phyloP scores from a whole-genome alignment of 2,329 filamentous ascomycete genomes.

The Neonectria ditissima region DNA sequence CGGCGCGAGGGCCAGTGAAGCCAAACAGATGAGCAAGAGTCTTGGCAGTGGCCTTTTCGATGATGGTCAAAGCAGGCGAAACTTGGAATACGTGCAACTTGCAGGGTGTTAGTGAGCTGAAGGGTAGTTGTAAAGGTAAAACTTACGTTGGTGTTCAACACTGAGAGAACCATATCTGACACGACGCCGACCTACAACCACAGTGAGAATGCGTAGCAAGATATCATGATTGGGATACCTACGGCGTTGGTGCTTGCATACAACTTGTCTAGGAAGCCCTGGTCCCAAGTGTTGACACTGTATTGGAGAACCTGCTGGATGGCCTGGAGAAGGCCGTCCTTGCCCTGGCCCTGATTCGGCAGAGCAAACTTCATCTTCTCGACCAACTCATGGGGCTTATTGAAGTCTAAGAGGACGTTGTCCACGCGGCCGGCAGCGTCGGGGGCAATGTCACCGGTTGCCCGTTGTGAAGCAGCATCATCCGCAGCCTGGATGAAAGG shows the following conservation, averaged over 20 bases:
- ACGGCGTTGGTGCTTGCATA: constrained; percentile 91
- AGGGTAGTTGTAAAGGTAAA: not conserved
- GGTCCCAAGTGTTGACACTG: constrained; percentile 98
- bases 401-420: constrained; percentile 73
- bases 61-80: constrained; percentile 85
- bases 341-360: constrained; percentile 70
- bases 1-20: constrained; percentile 74
- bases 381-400: constrained; percentile 68
- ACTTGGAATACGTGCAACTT: constrained; percentile 86
- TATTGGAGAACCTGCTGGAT: constrained; percentile 80
- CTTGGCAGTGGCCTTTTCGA: constrained; percentile 85
- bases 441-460: constrained; percentile 61
- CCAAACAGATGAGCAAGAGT: constrained; percentile 82
- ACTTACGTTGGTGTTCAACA: constrained; percentile 88
- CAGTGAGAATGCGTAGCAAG: constrained; percentile 18
- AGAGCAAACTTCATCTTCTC: constrained; percentile 69
- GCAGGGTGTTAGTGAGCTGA: constrained; percentile 20
- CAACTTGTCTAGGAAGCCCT: constrained; percentile 95
- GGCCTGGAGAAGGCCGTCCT: constrained; percentile 78
- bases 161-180: constrained; percentile 84
- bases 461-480: constrained; percentile 65
- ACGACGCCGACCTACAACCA: constrained; percentile 77
- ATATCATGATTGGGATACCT: constrained; percentile 42
- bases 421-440: constrained; percentile 54
- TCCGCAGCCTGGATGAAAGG: constrained; percentile 80